Evolutionary conservation across 768 basidiomycete genomes (phyloP), one percentile per base, ranked within the genome.

Genomic region (Naganishia onofrii): DNA sequence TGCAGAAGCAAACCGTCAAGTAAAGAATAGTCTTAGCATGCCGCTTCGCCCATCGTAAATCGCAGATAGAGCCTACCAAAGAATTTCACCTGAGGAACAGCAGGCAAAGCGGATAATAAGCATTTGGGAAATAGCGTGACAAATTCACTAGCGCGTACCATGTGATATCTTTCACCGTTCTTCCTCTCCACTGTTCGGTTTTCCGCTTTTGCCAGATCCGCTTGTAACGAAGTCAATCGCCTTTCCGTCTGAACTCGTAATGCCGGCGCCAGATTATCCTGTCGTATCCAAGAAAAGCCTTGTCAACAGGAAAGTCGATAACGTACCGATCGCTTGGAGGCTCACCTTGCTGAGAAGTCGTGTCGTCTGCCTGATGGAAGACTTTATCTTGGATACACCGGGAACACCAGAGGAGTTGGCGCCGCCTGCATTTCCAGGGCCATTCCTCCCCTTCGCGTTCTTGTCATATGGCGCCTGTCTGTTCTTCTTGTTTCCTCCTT

Each of bases 381-480:
- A 85, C 79, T 96, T 97, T 72, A 95, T 82, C 81, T 92, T 96
- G 74, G 90, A 90, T 7, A 93, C 85, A 19, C 93, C 92, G 2
- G 88, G 89, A 6, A 84, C 46, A 12, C 75, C 38, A 6, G 60
- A 63, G 15, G 60, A 23, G 13, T 46, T 28, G 5, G 23, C 26
- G 17, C 29, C 28, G 31, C 52, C 65, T 31, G 46, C 65, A 38
- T 31, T 31, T 31, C 48, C 65, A 53, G 46, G 60, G 32, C 60
- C 60, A 7, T 7, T 42, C 60, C 42, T 63, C 2, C 38, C 38
- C 42, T 63, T 63, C 10, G 60, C 23, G 34, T 60, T 63, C 56
- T 54, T 53, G 46, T 69, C 63, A 12, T 69, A 58, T 13, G 68
- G 67, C 21, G 53, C 44, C 42, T 68, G 67, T 19, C 58, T 60